These are phyloP conservation scores for Trichomonascus vanleenenianus DNA, from an alignment of 805 yeast genomes.

Conservation along the genomic window DNA sequence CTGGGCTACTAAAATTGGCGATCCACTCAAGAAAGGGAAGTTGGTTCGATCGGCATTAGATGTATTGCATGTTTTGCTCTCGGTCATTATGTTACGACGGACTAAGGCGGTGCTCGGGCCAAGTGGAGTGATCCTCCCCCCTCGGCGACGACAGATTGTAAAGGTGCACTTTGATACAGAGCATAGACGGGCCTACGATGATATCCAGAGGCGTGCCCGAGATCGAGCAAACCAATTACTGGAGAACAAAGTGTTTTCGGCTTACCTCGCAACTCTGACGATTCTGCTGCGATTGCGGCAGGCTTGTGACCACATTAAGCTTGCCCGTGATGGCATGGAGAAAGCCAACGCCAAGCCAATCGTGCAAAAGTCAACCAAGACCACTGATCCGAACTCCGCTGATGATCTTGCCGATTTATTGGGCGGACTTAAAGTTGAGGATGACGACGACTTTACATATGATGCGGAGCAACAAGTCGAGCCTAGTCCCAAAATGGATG, in stretches of 20 bases:
- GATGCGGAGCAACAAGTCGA: constrained; percentile 1
- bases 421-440: constrained; percentile 17
- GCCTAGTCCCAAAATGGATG: constrained; percentile 31
- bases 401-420: constrained; percentile 26
- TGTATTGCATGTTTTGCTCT: constrained; percentile 24
- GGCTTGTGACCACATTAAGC: constrained; percentile 27
- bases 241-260: constrained; percentile 31
- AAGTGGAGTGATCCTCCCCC: constrained; percentile 21
- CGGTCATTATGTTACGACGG: constrained; percentile 37
- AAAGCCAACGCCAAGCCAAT: constrained; percentile 2
- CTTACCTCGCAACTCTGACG: constrained; percentile 24
- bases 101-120: constrained; percentile 33
- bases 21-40: constrained; percentile 20
- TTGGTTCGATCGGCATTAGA: constrained; percentile 16
- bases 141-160: constrained; percentile 15
- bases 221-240: constrained; percentile 2
- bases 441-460: neutral
- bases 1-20: constrained; percentile 24
- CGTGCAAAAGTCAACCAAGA: constrained; percentile 16
- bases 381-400: constrained; percentile 12
- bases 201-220: constrained; percentile 17
- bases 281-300: constrained; percentile 33
- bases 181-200: constrained; percentile 26
- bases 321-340: neutral
- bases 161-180: constrained; percentile 20